Percentiles rank a stretch among this genome's conserved stretches.
Conservation (phyloP, 2,329 filamentous ascomycete genomes). For the Dryadomyces quercivorus region DNA sequence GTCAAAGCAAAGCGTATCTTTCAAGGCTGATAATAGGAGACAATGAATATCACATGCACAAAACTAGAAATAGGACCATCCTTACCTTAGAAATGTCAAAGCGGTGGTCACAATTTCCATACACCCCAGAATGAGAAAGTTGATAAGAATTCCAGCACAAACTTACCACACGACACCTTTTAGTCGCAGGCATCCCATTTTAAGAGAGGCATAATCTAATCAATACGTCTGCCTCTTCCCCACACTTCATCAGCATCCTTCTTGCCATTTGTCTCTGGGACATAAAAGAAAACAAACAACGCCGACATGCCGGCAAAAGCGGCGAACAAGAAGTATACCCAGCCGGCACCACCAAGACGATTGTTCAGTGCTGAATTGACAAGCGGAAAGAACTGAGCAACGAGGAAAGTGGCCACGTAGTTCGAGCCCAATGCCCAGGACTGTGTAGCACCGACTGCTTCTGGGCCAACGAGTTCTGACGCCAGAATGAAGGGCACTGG, state of each 20-base stretch:
- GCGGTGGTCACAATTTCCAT: neutral
- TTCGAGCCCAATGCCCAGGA: conserved; percentile 79
- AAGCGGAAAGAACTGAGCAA: conserved; percentile 91
- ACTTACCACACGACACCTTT: neutral
- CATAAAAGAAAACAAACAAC: conserved; percentile 57
- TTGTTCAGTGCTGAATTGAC: conserved; percentile 62
- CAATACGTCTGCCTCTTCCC: conserved; percentile 50
- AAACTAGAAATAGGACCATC: neutral
- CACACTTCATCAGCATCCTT: conserved; percentile 81
- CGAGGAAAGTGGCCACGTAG: conserved; percentile 81
- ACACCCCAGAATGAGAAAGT: neutral
- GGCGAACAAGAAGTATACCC: conserved; percentile 88
- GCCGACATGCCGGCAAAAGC: conserved; percentile 57
- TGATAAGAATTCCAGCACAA: neutral
- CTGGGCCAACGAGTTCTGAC: conserved; percentile 78
- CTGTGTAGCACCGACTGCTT: conserved; percentile 85
- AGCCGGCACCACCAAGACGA: conserved; percentile 55
- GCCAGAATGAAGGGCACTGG: conserved; percentile 92
- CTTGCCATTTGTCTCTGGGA: conserved; percentile 85
- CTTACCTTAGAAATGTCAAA: neutral
- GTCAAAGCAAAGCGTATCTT: conserved; percentile 31
- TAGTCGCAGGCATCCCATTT: neutral
- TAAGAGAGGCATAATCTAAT: conserved; percentile 19
- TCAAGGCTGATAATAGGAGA: conserved; percentile 1
- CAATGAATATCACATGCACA: neutral